Evolutionary conservation across 2,329 filamentous ascomycete genomes (phyloP), one percentile per base, ranked within the genome.

Genomic region (Fusarium azukiicola): DNA sequence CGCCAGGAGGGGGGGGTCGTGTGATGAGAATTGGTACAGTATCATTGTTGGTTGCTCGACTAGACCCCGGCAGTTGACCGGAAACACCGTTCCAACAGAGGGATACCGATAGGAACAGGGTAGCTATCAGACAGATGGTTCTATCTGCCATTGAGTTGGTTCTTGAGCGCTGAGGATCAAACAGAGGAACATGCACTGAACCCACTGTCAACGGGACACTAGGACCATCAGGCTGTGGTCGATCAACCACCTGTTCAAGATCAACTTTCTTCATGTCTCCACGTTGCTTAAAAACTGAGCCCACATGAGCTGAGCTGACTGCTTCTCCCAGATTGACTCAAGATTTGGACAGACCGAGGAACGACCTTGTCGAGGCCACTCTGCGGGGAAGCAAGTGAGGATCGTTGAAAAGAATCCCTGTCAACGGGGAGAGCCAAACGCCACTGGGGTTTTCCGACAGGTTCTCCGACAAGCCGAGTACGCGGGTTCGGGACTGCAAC

Each of bases 381-480:
- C 32, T 6, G 32, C 21, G 32, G 32, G 21, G 54, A 58, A 58
- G 54, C 12, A 58, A 36, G 19, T 38, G 52, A 56, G 52, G 52
- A 38, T 21, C 52, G 12, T 38, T 17, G 32, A 10, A 38, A 38
- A 21, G 27, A 21, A 14, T 52, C 52, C 52, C 52, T 56, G 52
- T 21, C 19, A 23, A 56, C 13, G 32, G n/a, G 52, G 19, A 36
- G 21, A 32, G 54, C 14, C 36, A 40, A 58, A 17, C 36, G 21
- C 36, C n/a, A 13, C 54, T n/a, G 16, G 54, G 54, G 54, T 61
- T 61, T 61, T 61, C 54, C 54, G 54, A 61, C 36, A 40, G 14
- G 54, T 61, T 61, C 36, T 61, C 54, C 54, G 36, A 61, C 36
- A 61, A 61, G 6, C 54, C 54, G 54, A 61, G 54, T 61, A 61